Evolutionary conservation across 345 rosid species (phyloP), one percentile per base, ranked within the genome.

Genomic region (Jatropha curcas): DNA sequence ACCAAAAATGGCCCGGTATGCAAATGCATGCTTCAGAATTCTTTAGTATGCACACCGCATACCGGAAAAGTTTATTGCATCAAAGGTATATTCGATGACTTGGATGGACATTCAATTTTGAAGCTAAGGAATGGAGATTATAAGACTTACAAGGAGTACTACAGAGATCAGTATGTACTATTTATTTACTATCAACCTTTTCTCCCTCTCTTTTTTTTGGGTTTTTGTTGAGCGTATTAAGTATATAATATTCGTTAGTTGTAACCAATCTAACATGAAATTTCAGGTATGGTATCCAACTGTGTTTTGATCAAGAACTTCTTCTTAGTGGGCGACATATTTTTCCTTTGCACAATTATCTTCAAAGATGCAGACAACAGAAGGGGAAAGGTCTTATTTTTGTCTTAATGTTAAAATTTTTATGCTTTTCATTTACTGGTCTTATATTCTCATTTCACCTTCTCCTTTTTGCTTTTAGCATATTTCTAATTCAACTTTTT

Each of bases 1-100:
- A 86, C 93, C 48, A 84, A 83, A 79, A 75, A 71, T 34, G 95
- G 92, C 56, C 72, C 30, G 8, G 73, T 80, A 55, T 89, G 91
- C 77, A 37, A 79, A 19, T 89, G 98, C 75, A 43, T 45, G 65
- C 73, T 89, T 68, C 70, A 78, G 74, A 78, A 91, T 73, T 89
- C 92, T 14, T 71, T 95, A 81, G 90, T 91, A 30, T 84, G 19
- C 79, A 88, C 99, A 1, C 97, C 99, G 5, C 97, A 95, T 68
- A 95, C 80, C 56, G 90, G 87, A 55, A 62, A 48, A 0, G 24
- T 88, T 22, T 95, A 92, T 76, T 90, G 87, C 74, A 78, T 89
- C 37, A 71, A 72, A 4, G 92, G 86, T 14, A 25, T 80, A 74
- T 81, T 72, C 27, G 70, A 86, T n/a, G 65, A 84, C 70, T 37